Conservation (phyloP, 2,329 filamentous ascomycete genomes). For the Fusarium odoratissimum region DNA sequence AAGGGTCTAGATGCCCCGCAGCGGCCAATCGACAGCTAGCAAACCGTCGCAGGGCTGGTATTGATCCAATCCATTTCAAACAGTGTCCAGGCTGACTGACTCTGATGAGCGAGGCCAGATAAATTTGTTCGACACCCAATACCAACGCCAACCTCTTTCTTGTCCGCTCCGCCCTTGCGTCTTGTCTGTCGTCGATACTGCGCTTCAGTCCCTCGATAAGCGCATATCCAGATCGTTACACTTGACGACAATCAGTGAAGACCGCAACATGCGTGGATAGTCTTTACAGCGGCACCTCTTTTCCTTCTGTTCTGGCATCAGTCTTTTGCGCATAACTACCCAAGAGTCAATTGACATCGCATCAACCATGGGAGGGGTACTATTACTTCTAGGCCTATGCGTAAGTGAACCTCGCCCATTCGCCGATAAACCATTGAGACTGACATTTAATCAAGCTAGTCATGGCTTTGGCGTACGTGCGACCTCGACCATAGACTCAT, state of each 20-base stretch:
- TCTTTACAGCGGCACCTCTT: constrained; percentile 8
- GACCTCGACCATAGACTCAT: constrained; percentile 18
- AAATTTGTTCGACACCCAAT: constrained; percentile 36
- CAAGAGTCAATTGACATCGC: constrained; percentile 22
- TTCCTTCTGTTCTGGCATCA: constrained; percentile 16
- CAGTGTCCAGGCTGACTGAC: background rate
- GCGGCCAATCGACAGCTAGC: constrained; percentile 41
- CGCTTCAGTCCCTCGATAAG: constrained; percentile 10
- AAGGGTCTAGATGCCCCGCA: constrained; percentile 39
- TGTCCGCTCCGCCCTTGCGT: constrained; percentile 23
- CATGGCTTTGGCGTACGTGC: constrained; percentile 69
- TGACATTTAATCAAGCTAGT: constrained; percentile 57
- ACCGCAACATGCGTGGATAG: constrained; percentile 43
- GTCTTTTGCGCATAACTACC: constrained; percentile 21
- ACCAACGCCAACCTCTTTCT: constrained; percentile 19
- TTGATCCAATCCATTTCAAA: constrained; percentile 28
- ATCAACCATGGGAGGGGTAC: constrained; percentile 54
- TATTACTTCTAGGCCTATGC: constrained; percentile 56
- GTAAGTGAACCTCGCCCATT: constrained; percentile 46
- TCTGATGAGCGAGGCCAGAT: constrained; percentile 34
- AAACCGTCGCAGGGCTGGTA: constrained; percentile 39
- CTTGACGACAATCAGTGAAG: background rate
- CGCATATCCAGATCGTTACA: constrained; percentile 1
- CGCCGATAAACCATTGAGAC: constrained; percentile 18
- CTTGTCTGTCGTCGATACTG: constrained; percentile 1